Conservation (phyloP, 768 basidiomycete genomes). For the Amanita molliuscula region DNA sequence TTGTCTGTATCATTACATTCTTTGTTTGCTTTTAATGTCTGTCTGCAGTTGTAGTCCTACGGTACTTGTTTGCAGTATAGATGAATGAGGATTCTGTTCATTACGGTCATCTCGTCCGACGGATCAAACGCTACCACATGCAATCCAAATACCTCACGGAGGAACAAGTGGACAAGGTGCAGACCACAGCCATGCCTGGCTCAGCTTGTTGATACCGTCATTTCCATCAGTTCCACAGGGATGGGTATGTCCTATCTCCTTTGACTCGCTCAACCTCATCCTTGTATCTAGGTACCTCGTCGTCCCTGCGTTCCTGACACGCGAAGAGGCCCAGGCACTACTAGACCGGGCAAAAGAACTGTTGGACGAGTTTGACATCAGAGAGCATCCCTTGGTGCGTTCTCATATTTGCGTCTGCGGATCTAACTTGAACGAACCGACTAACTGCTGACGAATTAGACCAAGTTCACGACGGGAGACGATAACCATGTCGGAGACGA, state of each 20-base stretch:
- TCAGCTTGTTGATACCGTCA: not conserved
- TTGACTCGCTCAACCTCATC: constrained; percentile 3
- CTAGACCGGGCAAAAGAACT: constrained; percentile 64
- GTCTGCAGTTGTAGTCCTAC: not conserved
- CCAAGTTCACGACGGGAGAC: constrained; percentile 80
- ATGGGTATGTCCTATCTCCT: constrained; percentile 32
- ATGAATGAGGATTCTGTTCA: too few relatives aligned
- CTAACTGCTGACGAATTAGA: constrained; percentile 33
- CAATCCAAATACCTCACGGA: constrained; percentile 4
- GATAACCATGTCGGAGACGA: constrained; percentile 79
- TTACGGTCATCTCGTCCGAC: too few relatives aligned
- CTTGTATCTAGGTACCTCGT: constrained; percentile 55
- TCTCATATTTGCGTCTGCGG: not conserved
- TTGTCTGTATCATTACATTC: not conserved
- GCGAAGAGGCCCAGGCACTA: constrained; percentile 49
- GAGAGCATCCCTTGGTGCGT: constrained; percentile 72
- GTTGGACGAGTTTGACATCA: constrained; percentile 66
- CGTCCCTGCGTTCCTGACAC: constrained; percentile 59
- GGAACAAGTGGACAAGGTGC: constrained; percentile 7
- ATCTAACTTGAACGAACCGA: not conserved
- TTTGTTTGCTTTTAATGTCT: not conserved
- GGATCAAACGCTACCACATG: not conserved
- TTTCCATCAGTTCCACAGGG: constrained; percentile 37
- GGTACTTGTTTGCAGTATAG: too few relatives aligned
- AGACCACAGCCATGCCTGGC: not conserved